Percentiles rank a stretch among this genome's conserved stretches.
Evolutionary conservation across 2,329 filamentous ascomycete species (phyloP).

Genomic region (Talaromyces pinophilus): DNA sequence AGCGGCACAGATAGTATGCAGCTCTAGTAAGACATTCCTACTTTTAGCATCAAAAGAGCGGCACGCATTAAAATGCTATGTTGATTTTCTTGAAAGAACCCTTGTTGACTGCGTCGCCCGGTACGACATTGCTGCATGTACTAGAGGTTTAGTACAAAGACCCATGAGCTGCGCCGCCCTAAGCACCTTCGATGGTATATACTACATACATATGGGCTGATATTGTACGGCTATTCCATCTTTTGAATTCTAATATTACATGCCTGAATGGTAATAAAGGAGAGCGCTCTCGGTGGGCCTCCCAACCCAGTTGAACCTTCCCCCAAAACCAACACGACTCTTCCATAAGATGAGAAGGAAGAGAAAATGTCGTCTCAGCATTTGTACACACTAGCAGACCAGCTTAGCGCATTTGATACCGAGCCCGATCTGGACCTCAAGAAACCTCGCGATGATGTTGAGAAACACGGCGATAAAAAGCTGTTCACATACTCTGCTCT

Average conservation of each 20-base stretch:
- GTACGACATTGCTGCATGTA: slow-evolving; percentile 1
- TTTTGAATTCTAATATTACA: background rate
- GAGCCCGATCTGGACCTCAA: slow-evolving; percentile 6
- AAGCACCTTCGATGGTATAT: background rate
- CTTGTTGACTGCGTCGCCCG: slow-evolving; percentile 1
- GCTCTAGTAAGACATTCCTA: background rate
- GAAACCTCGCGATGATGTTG: background rate
- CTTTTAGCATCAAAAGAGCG: background rate
- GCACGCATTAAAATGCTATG: background rate
- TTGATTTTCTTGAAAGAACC: background rate
- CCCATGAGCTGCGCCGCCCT: background rate
- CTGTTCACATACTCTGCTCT: background rate
- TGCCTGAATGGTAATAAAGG: background rate
- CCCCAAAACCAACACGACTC: too few species aligned
- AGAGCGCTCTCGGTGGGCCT: background rate
- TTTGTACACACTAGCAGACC: slow-evolving; percentile 18
- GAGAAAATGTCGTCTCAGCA: slow-evolving; percentile 11
- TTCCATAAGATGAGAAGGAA: background rate
- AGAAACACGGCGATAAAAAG: background rate
- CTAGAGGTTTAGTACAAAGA: background rate
- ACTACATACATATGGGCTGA: background rate
- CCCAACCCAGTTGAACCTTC: too few species aligned
- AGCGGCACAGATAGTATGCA: background rate
- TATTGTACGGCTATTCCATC: background rate
- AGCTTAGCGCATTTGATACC: slow-evolving; percentile 12